A percentile compares a stretch with the other conserved stretches of the same genome.
These are phyloP conservation scores for Rosa lucieae DNA, from an alignment of 306 rosid species.

Conservation along the genomic window DNA sequence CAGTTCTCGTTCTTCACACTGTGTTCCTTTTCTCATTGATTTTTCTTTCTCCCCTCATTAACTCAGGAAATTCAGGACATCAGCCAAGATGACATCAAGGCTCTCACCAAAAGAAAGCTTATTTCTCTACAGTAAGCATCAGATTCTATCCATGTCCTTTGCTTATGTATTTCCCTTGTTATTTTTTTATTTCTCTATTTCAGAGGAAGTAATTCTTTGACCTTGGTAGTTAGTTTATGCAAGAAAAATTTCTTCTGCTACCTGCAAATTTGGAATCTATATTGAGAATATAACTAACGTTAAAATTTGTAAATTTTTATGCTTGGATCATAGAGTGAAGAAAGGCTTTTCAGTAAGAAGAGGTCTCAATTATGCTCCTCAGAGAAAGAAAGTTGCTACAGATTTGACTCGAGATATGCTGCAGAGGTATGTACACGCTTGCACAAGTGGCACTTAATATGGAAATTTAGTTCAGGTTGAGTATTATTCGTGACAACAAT, in stretches of 20 bases:
- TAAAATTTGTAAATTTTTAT: neutral
- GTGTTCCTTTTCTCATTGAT: neutral
- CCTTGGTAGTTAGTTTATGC: neutral
- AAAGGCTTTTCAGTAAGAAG: constrained; percentile 63
- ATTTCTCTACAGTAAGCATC: constrained; percentile 58
- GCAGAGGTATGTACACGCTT: constrained; percentile 53
- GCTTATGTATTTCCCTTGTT: neutral
- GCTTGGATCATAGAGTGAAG: constrained; percentile 57
- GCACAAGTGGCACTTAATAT: neutral
- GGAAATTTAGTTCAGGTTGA: neutral
- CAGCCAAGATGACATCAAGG: constrained; percentile 62
- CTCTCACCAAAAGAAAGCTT: constrained; percentile 73
- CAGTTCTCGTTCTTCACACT: neutral
- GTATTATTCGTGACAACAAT: neutral
- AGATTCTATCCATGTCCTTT: constrained; percentile 5
- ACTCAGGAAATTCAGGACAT: constrained; percentile 44
- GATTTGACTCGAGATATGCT: constrained; percentile 79
- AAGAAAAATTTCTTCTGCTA: neutral
- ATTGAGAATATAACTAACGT: neutral
- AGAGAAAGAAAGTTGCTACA: constrained; percentile 68
- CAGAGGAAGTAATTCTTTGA: neutral
- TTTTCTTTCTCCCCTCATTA: neutral
- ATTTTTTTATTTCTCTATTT: neutral
- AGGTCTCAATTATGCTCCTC: constrained; percentile 81
- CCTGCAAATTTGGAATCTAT: neutral